Percentiles rank a stretch among this genome's conserved stretches.
These are phyloP conservation scores for Neurospora intermedia DNA, from an alignment of 495 filamentous ascomycete genomes.

Conservation along the genomic window DNA sequence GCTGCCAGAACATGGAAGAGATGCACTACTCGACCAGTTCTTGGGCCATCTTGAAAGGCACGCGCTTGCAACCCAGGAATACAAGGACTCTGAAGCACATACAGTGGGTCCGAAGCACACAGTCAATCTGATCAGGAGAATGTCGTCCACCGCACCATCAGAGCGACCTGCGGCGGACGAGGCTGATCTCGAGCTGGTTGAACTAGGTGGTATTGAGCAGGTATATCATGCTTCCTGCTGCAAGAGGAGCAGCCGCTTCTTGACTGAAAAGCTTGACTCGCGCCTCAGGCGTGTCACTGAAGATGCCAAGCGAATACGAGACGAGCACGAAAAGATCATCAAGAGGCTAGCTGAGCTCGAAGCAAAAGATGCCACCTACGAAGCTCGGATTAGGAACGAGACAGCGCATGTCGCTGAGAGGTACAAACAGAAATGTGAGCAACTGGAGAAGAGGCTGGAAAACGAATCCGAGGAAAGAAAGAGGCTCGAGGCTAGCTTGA, in stretches of 20 bases:
- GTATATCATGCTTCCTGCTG: constrained; percentile 32
- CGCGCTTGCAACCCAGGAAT: constrained; percentile 20
- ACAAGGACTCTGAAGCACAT: constrained; percentile 19
- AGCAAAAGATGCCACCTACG: constrained; percentile 23
- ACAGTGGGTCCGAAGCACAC: constrained; percentile 27
- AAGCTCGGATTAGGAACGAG: constrained; percentile 19
- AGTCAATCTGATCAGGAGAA: constrained; percentile 20
- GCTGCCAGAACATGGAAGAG: constrained; percentile 9
- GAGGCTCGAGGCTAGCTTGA: constrained; percentile 6
- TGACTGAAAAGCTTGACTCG: constrained; percentile 22
- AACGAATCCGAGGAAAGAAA: constrained; percentile 16
- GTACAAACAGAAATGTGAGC: constrained; percentile 12
- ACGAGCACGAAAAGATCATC: constrained; percentile 13
- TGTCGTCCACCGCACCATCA: constrained; percentile 20
- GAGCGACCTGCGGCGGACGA: constrained; percentile 20
- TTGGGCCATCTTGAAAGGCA: constrained; percentile 14
- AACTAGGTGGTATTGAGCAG: constrained; percentile 32
- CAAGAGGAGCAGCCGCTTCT: constrained; percentile 20
- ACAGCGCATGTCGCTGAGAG: constrained; percentile 11
- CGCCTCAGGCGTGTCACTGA: constrained; percentile 11
- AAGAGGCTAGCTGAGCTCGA: constrained; percentile 22
- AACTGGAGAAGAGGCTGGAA: constrained; percentile 21
- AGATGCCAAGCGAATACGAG: constrained; percentile 18
- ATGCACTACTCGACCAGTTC: constrained; percentile 18
- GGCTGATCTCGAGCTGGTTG: constrained; percentile 23